Conservation (phyloP, 768 basidiomycete species). For the Trametes gibbosa region DNA sequence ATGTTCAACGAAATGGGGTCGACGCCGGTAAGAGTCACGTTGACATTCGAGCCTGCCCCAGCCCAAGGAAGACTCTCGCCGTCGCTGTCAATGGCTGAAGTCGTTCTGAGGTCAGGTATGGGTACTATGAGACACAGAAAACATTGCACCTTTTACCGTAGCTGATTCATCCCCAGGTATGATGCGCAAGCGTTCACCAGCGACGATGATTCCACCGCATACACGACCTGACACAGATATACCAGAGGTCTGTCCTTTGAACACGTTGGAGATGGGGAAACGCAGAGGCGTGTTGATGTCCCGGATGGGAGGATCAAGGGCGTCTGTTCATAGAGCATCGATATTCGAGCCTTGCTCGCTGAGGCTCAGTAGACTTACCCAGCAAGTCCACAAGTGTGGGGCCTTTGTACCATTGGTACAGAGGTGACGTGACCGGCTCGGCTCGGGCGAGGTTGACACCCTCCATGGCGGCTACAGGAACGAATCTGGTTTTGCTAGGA, state of each 20-base stretch:
- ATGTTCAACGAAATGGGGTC: slow-evolving; percentile 85
- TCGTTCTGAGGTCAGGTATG: not conserved
- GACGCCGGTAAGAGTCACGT: slow-evolving; percentile 76
- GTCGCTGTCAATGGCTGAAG: slow-evolving; percentile 81
- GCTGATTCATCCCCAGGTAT: slow-evolving; percentile 92
- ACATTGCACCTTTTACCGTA: slow-evolving; percentile 58
- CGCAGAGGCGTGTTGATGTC: slow-evolving; percentile 77
- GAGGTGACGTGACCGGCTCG: slow-evolving; percentile 42
- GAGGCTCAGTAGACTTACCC: slow-evolving; percentile 45
- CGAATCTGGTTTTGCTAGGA: slow-evolving; percentile 72
- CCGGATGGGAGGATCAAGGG: slow-evolving; percentile 74
- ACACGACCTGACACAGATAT: slow-evolving; percentile 81
- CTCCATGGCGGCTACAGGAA: slow-evolving; percentile 87
- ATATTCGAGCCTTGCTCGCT: not conserved
- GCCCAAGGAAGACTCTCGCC: slow-evolving; percentile 80
- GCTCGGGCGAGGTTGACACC: slow-evolving; percentile 76
- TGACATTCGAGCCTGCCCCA: slow-evolving; percentile 86
- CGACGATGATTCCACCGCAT: slow-evolving; percentile 86
- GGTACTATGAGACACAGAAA: not conserved
- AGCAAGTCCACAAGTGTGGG: slow-evolving; percentile 81
- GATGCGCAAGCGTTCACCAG: slow-evolving; percentile 83
- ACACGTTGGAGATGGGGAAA: slow-evolving; percentile 92
- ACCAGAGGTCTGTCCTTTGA: slow-evolving; percentile 81
- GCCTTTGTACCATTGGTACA: slow-evolving; percentile 80
- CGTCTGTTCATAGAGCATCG: slow-evolving; percentile 46